Conservation (phyloP, 768 basidiomycete species). For the Clitopilus passeckerianus region DNA sequence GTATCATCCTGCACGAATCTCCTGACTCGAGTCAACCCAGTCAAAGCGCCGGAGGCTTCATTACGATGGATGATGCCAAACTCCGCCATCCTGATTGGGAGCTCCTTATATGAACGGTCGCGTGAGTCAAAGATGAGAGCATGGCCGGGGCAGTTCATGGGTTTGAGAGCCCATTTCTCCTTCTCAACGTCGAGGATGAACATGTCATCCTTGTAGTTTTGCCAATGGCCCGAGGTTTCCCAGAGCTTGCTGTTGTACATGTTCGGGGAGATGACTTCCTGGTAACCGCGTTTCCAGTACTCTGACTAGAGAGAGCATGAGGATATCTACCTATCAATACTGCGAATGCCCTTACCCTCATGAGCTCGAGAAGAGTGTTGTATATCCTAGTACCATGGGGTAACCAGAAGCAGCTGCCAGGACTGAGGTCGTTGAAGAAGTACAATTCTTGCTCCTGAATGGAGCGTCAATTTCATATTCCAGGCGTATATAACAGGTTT, state of each 20-base stretch:
- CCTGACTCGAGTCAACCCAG: conserved; percentile 88
- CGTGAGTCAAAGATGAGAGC: conserved; percentile 93
- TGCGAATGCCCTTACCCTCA: conserved; percentile 58
- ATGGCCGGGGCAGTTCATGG: conserved; percentile 99
- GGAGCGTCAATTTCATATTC: conserved; percentile 3
- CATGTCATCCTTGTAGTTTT: conserved; percentile 98
- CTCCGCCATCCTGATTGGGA: conserved; percentile 97
- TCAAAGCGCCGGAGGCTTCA: conserved; percentile 91
- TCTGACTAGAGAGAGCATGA: conserved; percentile 49
- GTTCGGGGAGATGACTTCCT: conserved; percentile 96
- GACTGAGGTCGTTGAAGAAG: conserved; percentile 97
- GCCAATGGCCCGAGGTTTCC: conserved; percentile 98
- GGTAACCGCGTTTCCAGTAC: conserved; percentile 93
- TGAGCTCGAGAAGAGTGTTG: conserved; percentile 85
- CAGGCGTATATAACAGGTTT: neutral
- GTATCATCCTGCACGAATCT: conserved; percentile 98
- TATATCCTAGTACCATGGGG: conserved; percentile 97
- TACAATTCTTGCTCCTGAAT: conserved; percentile 90
- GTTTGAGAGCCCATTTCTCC: conserved; percentile 93
- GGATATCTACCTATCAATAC: neutral
- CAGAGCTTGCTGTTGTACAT: conserved; percentile 96
- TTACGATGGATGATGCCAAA: conserved; percentile 97
- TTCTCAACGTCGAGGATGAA: conserved; percentile 93
- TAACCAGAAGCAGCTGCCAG: conserved; percentile 94
- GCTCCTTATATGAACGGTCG: conserved; percentile 91